Percentiles rank a stretch among this genome's conserved stretches.
These are phyloP conservation scores for Orobanche coerulescens DNA, from an alignment of 257 asterid species.

Conservation along the genomic window DNA sequence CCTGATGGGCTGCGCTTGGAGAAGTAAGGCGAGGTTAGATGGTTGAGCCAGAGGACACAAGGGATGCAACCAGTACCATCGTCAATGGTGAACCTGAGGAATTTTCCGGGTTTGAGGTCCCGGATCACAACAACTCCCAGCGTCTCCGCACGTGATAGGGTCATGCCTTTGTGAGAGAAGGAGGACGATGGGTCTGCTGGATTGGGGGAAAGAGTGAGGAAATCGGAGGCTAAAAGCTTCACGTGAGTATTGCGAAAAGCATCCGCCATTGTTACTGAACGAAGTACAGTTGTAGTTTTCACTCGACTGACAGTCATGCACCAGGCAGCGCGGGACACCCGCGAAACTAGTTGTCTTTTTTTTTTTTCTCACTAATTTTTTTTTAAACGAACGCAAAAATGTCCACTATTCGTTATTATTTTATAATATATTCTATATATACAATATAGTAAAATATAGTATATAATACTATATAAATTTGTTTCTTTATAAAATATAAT, in stretches of 20 bases:
- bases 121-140: conserved; percentile 57
- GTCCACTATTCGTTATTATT: no score
- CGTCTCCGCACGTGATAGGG: conserved; percentile 53
- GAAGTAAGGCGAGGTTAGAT: conserved; percentile 46
- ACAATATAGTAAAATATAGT: no score
- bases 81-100: conserved; percentile 55
- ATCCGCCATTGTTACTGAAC: conserved; percentile 29
- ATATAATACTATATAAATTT: no score
- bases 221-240: conserved; percentile 53
- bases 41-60: conserved; percentile 79
- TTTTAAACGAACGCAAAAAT: no score
- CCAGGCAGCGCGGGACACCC: no score
- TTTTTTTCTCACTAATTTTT: no score
- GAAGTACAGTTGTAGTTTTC: no score
- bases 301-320: no score
- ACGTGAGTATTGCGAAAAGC: conserved; percentile 42
- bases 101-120: conserved; percentile 49
- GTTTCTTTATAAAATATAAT: no score
- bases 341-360: no score
- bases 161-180: conserved; percentile 38
- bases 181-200: conserved; percentile 31
- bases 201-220: conserved; percentile 35
- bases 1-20: conserved; percentile 46
- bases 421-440: no score
- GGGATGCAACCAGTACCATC: conserved; percentile 75